phyloP scores from a whole-genome alignment of 495 filamentous ascomycete species.

The Xylaria intraflava region DNA sequence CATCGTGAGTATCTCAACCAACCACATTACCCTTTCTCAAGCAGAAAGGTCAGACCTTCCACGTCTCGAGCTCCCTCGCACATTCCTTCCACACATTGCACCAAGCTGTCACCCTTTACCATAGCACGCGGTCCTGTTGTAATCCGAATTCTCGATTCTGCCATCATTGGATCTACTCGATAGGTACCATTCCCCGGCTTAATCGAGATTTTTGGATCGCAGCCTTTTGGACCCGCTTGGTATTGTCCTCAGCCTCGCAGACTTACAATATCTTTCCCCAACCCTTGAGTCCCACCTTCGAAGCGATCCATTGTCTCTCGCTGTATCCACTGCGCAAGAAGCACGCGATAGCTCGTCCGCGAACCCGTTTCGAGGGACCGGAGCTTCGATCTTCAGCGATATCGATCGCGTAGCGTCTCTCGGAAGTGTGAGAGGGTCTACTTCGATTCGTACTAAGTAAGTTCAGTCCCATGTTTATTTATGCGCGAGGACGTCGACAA shows the following conservation, averaged over 20 bases:
- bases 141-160: conserved; percentile 4
- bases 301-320: not conserved
- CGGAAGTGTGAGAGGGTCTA: not conserved
- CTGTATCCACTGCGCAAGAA: not conserved
- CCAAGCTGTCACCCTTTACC: not conserved
- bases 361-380: not conserved
- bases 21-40: not conserved
- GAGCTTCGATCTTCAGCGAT: not conserved
- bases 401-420: not conserved
- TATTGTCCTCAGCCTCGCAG: conserved; percentile 13
- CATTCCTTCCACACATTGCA: not conserved
- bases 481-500: not conserved
- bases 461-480: not conserved
- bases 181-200: not conserved
- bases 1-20: not conserved
- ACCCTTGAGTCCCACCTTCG: not conserved
- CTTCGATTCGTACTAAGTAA: not conserved
- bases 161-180: conserved; percentile 13
- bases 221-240: conserved; percentile 10
- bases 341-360: not conserved
- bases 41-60: not conserved
- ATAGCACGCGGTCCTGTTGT: not conserved
- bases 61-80: not conserved
- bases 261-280: conserved; percentile 16
- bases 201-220: conserved; percentile 14